phyloP scores from a whole-genome alignment of 2,329 filamentous ascomycete genomes.

The Colletotrichum plurivorum region DNA sequence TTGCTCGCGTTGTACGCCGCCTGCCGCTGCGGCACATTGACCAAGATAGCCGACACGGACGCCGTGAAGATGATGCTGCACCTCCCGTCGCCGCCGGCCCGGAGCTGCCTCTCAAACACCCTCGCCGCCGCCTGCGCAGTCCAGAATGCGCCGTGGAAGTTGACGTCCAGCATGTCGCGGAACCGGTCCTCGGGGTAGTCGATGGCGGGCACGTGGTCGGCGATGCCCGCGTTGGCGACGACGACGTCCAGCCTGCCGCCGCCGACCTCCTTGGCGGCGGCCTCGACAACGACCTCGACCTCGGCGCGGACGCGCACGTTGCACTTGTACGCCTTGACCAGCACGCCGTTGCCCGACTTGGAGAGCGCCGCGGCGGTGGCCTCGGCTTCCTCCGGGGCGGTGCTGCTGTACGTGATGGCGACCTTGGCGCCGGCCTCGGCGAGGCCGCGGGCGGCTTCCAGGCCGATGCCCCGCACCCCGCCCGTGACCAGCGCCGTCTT shows the following conservation, averaged over 20 bases:
- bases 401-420: slow-evolving; percentile 38
- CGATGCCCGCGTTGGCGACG: slow-evolving; percentile 59
- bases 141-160: slow-evolving; percentile 59
- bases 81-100: slow-evolving; percentile 45
- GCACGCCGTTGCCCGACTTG: slow-evolving; percentile 34
- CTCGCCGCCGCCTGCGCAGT: slow-evolving; percentile 57
- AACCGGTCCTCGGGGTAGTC: slow-evolving; percentile 58
- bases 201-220: slow-evolving; percentile 51
- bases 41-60: slow-evolving; percentile 55
- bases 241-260: slow-evolving; percentile 57
- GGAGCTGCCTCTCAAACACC: slow-evolving; percentile 52
- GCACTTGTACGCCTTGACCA: slow-evolving; percentile 53
- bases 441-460: slow-evolving; percentile 31
- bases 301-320: slow-evolving; percentile 50
- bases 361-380: slow-evolving; percentile 31
- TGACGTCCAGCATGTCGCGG: slow-evolving; percentile 55
- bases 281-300: slow-evolving; percentile 45
- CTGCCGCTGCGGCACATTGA: slow-evolving; percentile 55
- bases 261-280: slow-evolving; percentile 50
- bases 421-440: slow-evolving; percentile 35
- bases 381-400: slow-evolving; percentile 29
- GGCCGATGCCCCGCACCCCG: slow-evolving; percentile 32
- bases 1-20: slow-evolving; percentile 82
- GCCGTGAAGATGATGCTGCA: slow-evolving; percentile 57
- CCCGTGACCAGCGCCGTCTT: slow-evolving; percentile 37